Evolutionary conservation across 1,284 basidiomycete species (phyloP).

Genomic region (Cryptococcus sp.): DNA sequence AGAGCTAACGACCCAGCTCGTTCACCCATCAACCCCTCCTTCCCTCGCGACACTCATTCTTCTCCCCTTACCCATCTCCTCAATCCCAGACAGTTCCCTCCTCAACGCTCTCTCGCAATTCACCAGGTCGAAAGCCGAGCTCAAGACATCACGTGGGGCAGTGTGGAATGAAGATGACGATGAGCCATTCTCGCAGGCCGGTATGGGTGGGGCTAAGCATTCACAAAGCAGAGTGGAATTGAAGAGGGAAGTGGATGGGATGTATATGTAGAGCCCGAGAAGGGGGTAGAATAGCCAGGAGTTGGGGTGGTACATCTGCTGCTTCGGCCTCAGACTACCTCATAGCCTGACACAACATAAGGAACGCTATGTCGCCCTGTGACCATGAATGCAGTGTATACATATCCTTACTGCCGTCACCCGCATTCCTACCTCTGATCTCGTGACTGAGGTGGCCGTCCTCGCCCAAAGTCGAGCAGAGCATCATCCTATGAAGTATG

Average conservation of each 20-base stretch:
- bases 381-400: too few species aligned
- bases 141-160: background rate
- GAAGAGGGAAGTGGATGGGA: conserved; percentile 18
- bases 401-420: too few species aligned
- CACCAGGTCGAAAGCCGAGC: background rate
- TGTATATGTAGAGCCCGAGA: conserved; percentile 29
- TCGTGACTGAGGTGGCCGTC: too few species aligned
- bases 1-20: conserved; percentile 18
- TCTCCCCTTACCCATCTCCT: conserved; percentile 37
- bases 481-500: too few species aligned
- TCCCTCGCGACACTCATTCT: conserved; percentile 12
- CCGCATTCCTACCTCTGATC: too few species aligned
- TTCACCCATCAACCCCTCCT: conserved; percentile 22
- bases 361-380: too few species aligned
- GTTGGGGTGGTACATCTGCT: too few species aligned
- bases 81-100: conserved; percentile 7
- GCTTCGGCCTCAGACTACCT: too few species aligned
- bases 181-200: conserved; percentile 29
- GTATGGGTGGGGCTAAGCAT: conserved; percentile 27
- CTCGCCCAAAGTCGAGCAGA: too few species aligned
- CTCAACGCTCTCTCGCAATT: conserved; percentile 7
- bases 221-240: conserved; percentile 3
- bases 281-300: too few species aligned
- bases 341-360: too few species aligned
- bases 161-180: conserved; percentile 39